Evolutionary conservation across 1,284 basidiomycete genomes (phyloP), one percentile per base, ranked within the genome.

Genomic region (Cryptococcus neoformans): DNA sequence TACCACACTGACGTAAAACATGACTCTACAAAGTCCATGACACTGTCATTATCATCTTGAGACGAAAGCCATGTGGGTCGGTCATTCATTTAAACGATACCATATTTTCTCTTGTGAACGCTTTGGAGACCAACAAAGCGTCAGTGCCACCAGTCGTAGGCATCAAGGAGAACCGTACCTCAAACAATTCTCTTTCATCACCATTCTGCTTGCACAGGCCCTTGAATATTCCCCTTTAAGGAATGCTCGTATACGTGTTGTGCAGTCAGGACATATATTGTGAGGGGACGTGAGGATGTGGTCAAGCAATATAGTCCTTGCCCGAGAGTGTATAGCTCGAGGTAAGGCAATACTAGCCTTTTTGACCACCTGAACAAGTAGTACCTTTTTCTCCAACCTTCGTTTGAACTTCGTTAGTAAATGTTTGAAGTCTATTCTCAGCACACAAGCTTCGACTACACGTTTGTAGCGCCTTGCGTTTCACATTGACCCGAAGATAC

Each of bases 361-460:
- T 76, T 49, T 75, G 73, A 1, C 74, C 75, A 16, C 75, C 73
- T 1, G 69, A 72, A 51, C 82, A 78, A 1, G 81, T 79, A 1
- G 81, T 83, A 5, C 81, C 81, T 65, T 82, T 82, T 60, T 83
- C 83, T 2, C 83, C 83, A 0, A 83, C 82, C 62, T 83, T 81
- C 4, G 83, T 84, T 54, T 78, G 73, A 56, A 83, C 83, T 11
- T 81, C 80, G 14, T 80, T 54, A 83, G 81, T 53, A 78, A 81
- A 56, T 79, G 76, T 63, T 80, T 75, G 62, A 82, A 71, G 64
- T 84, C 83, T 3, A 78, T 71, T 50, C 76, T 63, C 4, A 84
- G 71, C 3, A 82, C 82, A 64, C 82, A 83, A 6, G 80, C 81
- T 12, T 78, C 70, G 50, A 83, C 68, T 4, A 81, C 80, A 0